Conservation (phyloP, 345 rosid species). For the Theobroma cacao region DNA sequence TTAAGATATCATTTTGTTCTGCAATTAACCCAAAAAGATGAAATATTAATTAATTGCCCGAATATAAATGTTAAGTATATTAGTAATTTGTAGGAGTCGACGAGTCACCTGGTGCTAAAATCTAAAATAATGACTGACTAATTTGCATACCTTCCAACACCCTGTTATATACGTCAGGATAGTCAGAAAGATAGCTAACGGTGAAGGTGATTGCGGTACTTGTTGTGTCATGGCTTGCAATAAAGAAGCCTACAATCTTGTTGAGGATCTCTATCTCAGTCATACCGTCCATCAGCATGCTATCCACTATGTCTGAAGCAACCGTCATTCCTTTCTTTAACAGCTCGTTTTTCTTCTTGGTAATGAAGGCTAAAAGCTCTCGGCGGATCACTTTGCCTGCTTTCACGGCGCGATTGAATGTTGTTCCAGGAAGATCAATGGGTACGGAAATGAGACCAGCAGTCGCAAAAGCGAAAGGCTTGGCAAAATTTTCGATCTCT, state of each 20-base stretch:
- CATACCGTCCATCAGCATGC: slow-evolving; percentile 18
- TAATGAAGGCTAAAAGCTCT: slow-evolving; percentile 14
- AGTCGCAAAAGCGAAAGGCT: slow-evolving; percentile 23
- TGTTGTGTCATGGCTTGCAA: slow-evolving; percentile 29
- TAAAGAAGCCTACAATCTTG: slow-evolving; percentile 26
- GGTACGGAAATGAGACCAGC: slow-evolving; percentile 32
- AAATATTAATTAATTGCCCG: background rate
- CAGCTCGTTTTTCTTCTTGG: slow-evolving; percentile 26
- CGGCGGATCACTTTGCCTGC: slow-evolving; percentile 18
- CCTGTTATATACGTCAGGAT: slow-evolving; percentile 17
- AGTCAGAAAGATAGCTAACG: slow-evolving; percentile 20
- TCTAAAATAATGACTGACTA: background rate
- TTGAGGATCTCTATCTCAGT: slow-evolving; percentile 24
- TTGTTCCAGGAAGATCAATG: slow-evolving; percentile 29
- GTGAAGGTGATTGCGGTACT: slow-evolving; percentile 29
- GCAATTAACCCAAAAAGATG: background rate
- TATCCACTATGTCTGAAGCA: slow-evolving; percentile 14
- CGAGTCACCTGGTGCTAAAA: background rate
- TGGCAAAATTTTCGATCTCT: slow-evolving; percentile 3
- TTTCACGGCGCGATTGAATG: slow-evolving; percentile 24
- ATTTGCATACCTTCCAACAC: slow-evolving; percentile 14
- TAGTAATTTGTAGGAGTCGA: too few species aligned
- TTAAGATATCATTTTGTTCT: slow-evolving; percentile 24
- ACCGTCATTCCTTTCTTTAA: background rate
- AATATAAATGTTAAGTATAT: too few species aligned